These are phyloP conservation scores for Russula sp. DNA, from an alignment of 768 basidiomycete species.

Conservation along the genomic window DNA sequence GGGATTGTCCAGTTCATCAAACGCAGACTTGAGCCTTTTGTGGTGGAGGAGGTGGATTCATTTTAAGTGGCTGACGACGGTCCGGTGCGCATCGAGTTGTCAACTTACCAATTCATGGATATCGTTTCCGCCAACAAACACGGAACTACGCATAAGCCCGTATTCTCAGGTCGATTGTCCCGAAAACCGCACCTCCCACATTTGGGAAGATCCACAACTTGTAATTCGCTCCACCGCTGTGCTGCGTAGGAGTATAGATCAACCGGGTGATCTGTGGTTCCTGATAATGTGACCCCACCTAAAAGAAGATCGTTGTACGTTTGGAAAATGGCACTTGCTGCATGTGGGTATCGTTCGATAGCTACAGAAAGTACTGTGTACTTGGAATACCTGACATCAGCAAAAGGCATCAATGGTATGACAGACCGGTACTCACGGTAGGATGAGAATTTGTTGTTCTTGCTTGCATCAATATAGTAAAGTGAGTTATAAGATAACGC, in stretches of 20 bases:
- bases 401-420: neutral
- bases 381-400: neutral
- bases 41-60: no score
- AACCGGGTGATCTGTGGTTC: neutral
- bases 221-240: constrained; percentile 16
- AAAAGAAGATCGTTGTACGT: constrained; percentile 20
- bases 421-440: neutral
- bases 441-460: constrained; percentile 1
- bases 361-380: constrained; percentile 3
- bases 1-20: constrained; percentile 3
- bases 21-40: constrained; percentile 8
- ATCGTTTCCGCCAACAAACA: constrained; percentile 9
- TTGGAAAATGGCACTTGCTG: constrained; percentile 15
- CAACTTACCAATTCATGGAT: constrained; percentile 18
- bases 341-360: constrained; percentile 6
- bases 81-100: no score
- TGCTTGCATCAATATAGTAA: neutral
- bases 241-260: neutral
- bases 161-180: constrained; percentile 9
- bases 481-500: no score
- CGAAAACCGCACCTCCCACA: constrained; percentile 19
- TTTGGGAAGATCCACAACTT: constrained; percentile 15
- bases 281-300: neutral
- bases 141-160: constrained; percentile 4
- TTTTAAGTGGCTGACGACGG: no score